phyloP scores from a whole-genome alignment of 108 stramenopile genomes.

The Cyclotella kingstonii region DNA sequence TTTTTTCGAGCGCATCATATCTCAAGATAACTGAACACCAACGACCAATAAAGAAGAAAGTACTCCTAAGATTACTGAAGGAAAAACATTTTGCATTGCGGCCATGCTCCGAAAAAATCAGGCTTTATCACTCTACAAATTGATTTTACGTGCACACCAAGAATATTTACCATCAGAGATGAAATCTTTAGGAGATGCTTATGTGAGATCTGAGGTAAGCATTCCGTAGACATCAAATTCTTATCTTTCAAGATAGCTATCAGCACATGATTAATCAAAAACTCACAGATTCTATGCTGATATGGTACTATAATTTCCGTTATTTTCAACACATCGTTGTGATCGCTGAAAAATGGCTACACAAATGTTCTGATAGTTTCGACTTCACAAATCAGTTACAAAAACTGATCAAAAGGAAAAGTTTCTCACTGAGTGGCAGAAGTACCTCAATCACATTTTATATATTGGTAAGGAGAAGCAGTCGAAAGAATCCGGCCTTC shows the following conservation, averaged over 20 bases:
- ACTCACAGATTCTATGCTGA: background rate
- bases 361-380: conserved; percentile 38
- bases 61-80: no score
- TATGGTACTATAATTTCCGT: background rate
- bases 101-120: conserved; percentile 1
- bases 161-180: conserved; percentile 60
- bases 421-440: conserved; percentile 66
- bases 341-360: background rate
- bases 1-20: no score
- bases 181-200: conserved; percentile 65
- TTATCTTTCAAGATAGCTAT: background rate
- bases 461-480: conserved; percentile 53
- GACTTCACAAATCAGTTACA: conserved; percentile 57
- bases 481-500: conserved; percentile 24
- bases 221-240: background rate
- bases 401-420: conserved; percentile 52
- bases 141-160: conserved; percentile 59
- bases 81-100: no score
- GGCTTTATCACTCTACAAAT: conserved; percentile 55
- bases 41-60: no score
- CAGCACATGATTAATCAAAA: background rate
- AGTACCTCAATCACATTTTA: conserved; percentile 60
- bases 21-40: no score
- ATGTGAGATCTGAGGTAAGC: conserved; percentile 66
- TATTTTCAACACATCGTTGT: background rate